These are phyloP conservation scores for Psilocybe cyanescens DNA, from an alignment of 768 basidiomycete genomes.

Conservation along the genomic window DNA sequence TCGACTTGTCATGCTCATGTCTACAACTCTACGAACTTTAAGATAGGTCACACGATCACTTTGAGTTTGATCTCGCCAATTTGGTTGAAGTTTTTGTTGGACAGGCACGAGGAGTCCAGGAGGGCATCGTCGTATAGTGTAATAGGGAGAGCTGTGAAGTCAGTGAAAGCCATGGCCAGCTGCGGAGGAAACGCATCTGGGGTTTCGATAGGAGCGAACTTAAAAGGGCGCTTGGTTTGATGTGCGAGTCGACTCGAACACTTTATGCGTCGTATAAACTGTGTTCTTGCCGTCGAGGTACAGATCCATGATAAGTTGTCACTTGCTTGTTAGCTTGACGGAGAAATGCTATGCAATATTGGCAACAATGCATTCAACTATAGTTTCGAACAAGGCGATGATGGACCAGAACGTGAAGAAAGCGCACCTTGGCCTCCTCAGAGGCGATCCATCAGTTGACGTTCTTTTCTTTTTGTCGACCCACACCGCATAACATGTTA, in stretches of 20 bases:
- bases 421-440: neutral
- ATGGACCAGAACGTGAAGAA: neutral
- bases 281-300: neutral
- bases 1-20: neutral
- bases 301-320: neutral
- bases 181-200: neutral
- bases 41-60: neutral
- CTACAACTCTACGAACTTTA: neutral
- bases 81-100: neutral
- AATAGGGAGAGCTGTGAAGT: neutral
- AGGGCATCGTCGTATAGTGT: neutral
- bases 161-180: neutral
- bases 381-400: neutral
- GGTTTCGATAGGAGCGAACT: neutral
- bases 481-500: neutral
- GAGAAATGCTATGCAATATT: neutral
- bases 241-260: neutral
- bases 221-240: neutral
- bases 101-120: neutral
- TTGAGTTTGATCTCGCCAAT: neutral
- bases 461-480: neutral
- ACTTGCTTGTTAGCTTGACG: neutral
- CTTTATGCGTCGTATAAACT: too few relatives aligned
- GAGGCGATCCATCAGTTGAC: conserved; percentile 1
- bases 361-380: too few relatives aligned